A percentile compares a stretch with the other conserved stretches of the same genome.
These are phyloP conservation scores for Ustilago tritici DNA, from an alignment of 1,284 basidiomycete genomes.

Conservation along the genomic window DNA sequence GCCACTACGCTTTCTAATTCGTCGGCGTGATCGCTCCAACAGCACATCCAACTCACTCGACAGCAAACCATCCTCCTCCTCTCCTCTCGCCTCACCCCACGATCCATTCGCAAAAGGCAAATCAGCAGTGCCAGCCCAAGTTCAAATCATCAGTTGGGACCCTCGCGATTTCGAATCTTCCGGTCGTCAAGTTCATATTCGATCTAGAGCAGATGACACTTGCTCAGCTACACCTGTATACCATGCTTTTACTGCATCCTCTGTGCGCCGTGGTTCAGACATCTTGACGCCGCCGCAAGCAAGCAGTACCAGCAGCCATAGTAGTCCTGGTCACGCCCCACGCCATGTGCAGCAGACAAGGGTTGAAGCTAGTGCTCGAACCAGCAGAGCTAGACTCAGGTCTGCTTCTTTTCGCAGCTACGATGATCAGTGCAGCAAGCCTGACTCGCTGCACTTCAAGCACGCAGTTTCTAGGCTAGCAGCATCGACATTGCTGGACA, in stretches of 20 bases:
- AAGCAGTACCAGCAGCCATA: neutral
- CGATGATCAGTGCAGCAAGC: neutral
- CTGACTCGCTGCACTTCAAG: conserved; percentile 1
- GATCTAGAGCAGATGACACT: neutral
- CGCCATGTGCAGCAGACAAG: neutral
- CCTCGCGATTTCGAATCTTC: conserved; percentile 2
- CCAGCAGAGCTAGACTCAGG: neutral
- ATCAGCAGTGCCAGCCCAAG: conserved; percentile 12
- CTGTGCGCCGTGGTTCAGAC: neutral
- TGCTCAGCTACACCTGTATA: conserved; percentile 2
- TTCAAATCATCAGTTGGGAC: conserved; percentile 41
- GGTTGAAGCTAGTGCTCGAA: neutral
- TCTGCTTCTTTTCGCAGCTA: conserved; percentile 6
- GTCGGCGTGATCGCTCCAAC: conserved; percentile 20
- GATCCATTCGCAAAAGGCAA: conserved; percentile 9
- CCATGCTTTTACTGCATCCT: conserved; percentile 10
- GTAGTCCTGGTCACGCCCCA: neutral
- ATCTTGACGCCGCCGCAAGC: neutral
- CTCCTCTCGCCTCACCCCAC: neutral
- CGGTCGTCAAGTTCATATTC: conserved; percentile 17
- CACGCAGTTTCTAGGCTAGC: neutral
- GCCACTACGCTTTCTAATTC: conserved; percentile 38
- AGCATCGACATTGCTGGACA: conserved; percentile 3
- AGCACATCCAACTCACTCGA: neutral
- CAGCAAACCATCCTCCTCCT: neutral